Conservation (phyloP, 2,329 filamentous ascomycete species). For the Cladobotryum protrusum region DNA sequence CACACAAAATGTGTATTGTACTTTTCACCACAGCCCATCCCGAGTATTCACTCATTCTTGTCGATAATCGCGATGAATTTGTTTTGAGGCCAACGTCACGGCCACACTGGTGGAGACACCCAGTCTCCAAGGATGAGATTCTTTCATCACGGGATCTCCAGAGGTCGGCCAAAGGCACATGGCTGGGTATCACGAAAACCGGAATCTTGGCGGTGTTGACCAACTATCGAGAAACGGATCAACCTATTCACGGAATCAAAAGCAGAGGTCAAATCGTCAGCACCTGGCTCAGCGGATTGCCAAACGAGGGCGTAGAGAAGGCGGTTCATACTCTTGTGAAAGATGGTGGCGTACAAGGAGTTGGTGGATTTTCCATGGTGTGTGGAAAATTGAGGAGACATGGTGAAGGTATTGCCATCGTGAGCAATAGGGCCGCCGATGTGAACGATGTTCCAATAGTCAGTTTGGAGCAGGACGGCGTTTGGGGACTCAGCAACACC, state of each 20-base stretch:
- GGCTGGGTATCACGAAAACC: slow-evolving; percentile 55
- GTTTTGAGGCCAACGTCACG: slow-evolving; percentile 58
- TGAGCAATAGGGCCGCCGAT: slow-evolving; percentile 54
- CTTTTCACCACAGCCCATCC: slow-evolving; percentile 71
- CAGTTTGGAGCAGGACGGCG: slow-evolving; percentile 42
- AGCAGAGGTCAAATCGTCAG: slow-evolving; percentile 60
- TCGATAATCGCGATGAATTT: slow-evolving; percentile 75
- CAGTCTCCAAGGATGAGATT: slow-evolving; percentile 36
- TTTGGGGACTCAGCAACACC: slow-evolving; percentile 58
- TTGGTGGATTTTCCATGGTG: slow-evolving; percentile 62
- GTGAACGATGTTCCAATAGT: slow-evolving; percentile 53
- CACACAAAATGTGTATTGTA: slow-evolving; percentile 63
- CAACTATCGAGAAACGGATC: slow-evolving; percentile 56
- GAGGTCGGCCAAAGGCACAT: slow-evolving; percentile 56
- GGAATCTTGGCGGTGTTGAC: slow-evolving; percentile 60
- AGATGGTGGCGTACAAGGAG: slow-evolving; percentile 48
- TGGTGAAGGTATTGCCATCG: slow-evolving; percentile 50
- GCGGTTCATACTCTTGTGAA: slow-evolving; percentile 49
- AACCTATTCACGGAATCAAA: slow-evolving; percentile 47
- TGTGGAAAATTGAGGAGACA: slow-evolving; percentile 51
- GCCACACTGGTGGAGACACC: slow-evolving; percentile 57
- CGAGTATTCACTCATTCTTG: slow-evolving; percentile 64
- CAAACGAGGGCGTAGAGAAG: slow-evolving; percentile 40
- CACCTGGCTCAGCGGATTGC: slow-evolving; percentile 50
- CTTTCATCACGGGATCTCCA: slow-evolving; percentile 58